These are phyloP conservation scores for Aureobasidium sp. DNA, from an alignment of 2,329 filamentous ascomycete genomes.

Conservation along the genomic window DNA sequence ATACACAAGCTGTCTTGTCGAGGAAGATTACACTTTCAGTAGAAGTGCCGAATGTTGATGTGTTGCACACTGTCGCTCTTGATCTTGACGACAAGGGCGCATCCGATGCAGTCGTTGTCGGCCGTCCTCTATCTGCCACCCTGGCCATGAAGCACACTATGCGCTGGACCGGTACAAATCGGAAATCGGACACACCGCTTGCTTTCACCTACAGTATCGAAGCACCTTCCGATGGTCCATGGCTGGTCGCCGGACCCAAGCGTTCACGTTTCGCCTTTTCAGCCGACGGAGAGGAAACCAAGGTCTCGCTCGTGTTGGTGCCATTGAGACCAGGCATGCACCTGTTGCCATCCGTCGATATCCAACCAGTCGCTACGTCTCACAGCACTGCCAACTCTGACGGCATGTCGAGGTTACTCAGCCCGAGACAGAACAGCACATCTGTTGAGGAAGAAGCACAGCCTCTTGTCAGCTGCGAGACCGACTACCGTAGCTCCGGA, in stretches of 20 bases:
- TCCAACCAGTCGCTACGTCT: conserved; percentile 51
- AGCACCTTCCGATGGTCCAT: conserved; percentile 63
- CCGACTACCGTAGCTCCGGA: conserved; percentile 70
- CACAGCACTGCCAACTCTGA: background rate
- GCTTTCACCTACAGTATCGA: conserved; percentile 71
- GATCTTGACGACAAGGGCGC: conserved; percentile 14
- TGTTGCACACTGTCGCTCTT: conserved; percentile 74
- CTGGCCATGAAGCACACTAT: conserved; percentile 53
- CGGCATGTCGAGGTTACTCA: conserved; percentile 22
- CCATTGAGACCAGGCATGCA: conserved; percentile 72
- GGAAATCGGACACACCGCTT: conserved; percentile 21
- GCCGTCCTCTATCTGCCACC: conserved; percentile 58
- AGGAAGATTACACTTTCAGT: conserved; percentile 76
- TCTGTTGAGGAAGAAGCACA: conserved; percentile 22
- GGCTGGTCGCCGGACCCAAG: conserved; percentile 77
- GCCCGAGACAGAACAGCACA: conserved; percentile 24
- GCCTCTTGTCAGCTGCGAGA: conserved; percentile 56
- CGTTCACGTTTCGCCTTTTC: conserved; percentile 65
- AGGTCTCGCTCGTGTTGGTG: conserved; percentile 67
- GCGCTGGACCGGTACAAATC: conserved; percentile 37
- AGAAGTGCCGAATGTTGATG: conserved; percentile 73
- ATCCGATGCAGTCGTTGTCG: conserved; percentile 48
- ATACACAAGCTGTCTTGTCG: conserved; percentile 29
- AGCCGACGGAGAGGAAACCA: conserved; percentile 21
- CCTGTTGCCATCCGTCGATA: conserved; percentile 71